Conservation (phyloP, 1,284 basidiomycete genomes). For the Waitea zeae region DNA sequence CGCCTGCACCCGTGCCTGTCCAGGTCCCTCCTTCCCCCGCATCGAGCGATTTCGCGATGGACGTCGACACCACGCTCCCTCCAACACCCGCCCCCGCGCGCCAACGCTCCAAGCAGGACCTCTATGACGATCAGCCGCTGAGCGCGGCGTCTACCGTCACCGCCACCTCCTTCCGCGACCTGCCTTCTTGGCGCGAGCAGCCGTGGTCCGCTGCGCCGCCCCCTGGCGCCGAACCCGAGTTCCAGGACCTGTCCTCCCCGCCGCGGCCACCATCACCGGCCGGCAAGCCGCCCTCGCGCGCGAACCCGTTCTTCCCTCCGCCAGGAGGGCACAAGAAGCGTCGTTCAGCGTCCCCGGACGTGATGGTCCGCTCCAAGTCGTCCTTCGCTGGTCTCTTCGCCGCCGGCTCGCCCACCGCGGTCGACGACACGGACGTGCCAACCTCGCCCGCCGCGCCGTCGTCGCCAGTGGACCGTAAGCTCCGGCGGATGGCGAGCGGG, state of each 20-base stretch:
- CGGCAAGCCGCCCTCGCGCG: constrained; percentile 22
- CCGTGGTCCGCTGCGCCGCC: no score
- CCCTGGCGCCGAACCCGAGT: no score
- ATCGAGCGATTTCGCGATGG: constrained; percentile 35
- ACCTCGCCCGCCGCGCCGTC: constrained; percentile 43
- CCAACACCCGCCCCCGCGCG: no score
- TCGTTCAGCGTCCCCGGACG: constrained; percentile 50
- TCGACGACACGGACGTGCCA: constrained; percentile 11
- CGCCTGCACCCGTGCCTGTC: not conserved
- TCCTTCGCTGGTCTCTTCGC: no score
- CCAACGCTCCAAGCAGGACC: no score
- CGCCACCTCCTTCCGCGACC: no score
- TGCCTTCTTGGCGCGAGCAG: no score
- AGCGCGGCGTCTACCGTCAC: constrained; percentile 35
- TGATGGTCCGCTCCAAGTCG: no score
- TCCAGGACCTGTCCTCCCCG: constrained; percentile 46
- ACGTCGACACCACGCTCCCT: constrained; percentile 56
- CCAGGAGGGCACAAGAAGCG: constrained; percentile 54
- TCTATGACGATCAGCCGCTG: constrained; percentile 16
- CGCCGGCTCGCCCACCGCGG: constrained; percentile 13
- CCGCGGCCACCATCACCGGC: no score
- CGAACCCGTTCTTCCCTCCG: constrained; percentile 18
- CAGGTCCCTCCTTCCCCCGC: not conserved
- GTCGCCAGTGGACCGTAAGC: constrained; percentile 46
- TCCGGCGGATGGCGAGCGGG: constrained; percentile 37